Base-by-base conservation (phyloP, 257 asterid species). In the Nicotiana attenuata region DNA sequence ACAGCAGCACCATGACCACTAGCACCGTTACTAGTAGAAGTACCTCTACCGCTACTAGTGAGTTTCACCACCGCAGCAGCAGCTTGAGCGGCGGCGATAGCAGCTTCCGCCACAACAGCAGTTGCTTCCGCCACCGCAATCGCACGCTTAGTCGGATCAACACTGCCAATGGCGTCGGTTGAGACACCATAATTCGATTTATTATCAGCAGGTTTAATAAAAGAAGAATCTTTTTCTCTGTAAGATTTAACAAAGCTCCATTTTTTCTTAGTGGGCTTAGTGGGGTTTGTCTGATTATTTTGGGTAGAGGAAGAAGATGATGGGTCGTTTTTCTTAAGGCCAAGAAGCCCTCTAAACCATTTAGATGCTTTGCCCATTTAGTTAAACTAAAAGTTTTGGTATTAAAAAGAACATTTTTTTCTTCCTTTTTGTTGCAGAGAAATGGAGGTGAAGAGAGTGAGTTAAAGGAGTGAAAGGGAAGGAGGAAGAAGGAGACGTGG, bases 321-420 rank as follows among this genome's bases (percentile, higher is more conserved):
- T 17, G 20, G 17, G 45, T 89, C 87, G 66, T 89, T 63, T 76
- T 59, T 89, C 56, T 91, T 93, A 71, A 94, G 91, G 4, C 98
- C 97, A 68, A 96, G 85, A 22, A 96, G 92, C 1, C 89, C 92
- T 84, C 97, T 85, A 85, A 96, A 90, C 98, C 98, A 96, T 76
- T 85, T 92, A 0, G 97, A 85, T 16, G 98, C 97, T 85, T 90
- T 94, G 19, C 97, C 98, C 99, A 96, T 94, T 57, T 81, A 29
- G 67, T 57, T 38, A 55, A 16, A 35, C 6, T 10, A 57, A 50
- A 69, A 56, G 50, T 41, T 41, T 41, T 61, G 2, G 47, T 41
- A 41, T 56, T 63, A 59, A 65, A 45, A 77, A 59, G 38, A 20
- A 64, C 76, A 65, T 80, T 13, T 60, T 24, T 3, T 8, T 79